Evolutionary conservation across 139 green algal species (phyloP), one percentile per base, ranked within the genome.

Genomic region (Closterium sp.): DNA sequence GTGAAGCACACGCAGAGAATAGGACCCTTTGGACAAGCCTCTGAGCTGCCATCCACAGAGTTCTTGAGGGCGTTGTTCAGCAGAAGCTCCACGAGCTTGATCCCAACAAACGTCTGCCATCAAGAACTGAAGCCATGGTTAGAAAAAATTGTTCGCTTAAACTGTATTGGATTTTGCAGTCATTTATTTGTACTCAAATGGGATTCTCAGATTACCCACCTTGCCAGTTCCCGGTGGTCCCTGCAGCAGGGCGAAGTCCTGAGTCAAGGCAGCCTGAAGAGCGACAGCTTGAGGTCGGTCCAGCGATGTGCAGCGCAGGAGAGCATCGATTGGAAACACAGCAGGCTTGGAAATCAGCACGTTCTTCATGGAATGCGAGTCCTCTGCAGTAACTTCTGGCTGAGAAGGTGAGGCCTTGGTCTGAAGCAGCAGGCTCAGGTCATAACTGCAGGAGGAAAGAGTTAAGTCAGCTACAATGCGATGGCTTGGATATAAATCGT

Each of bases 221-320:
- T 93, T 94, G 93, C 96, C 96, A 84, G 95, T 96, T 31, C 96
- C 96, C 36, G 96, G 96, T 23, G 96, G 96, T 0, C 96, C 96
- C 87, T 98, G 96, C 1, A 98, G 95, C 25, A 98, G 91, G 10
- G 92, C 94, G 88, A 97, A 69, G 94, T 97, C 93, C 34, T 94
- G 88, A 19, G 81, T 93, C 32, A 97, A 90, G 9, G 84, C 91
- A 16, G 90, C 92, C 83, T 81, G 69, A 33, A 97, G 91, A 19
- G 96, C 96, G 16, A 64, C 19, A 21, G 88, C 92, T 91, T 97
- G 96, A 1, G 91, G 33, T 6, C 10, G 43, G 88, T 96, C 95
- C 33, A 96, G 69, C 81, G 93, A 91, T 33, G 89, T 91, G 25
- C 76, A 84, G 3, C 38, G 38, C 38, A 92, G 30, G 28, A 86